A percentile compares a stretch with the other conserved stretches of the same genome.
Conservation (phyloP, 2,329 filamentous ascomycete species). For the Penicillium sp. region DNA sequence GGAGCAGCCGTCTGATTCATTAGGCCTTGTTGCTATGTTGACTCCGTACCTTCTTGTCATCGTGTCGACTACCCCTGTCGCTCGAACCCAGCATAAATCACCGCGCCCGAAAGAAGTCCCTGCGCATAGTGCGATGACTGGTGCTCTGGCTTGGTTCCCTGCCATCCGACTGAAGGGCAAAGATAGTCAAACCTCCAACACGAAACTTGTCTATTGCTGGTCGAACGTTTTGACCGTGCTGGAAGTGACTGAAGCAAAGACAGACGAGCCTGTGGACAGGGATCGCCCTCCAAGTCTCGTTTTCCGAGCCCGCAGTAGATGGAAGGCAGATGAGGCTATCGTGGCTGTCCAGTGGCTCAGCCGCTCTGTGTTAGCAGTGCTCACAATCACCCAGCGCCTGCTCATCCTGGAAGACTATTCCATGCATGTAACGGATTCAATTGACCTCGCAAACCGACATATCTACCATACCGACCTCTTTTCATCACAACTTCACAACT, state of each 20-base stretch:
- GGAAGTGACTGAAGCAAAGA: constrained; percentile 77
- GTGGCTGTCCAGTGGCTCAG: constrained; percentile 97
- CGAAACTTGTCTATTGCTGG: constrained; percentile 97
- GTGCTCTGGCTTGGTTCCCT: constrained; percentile 95
- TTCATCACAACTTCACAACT: constrained; percentile 78
- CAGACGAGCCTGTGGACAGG: constrained; percentile 64
- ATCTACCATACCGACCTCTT: constrained; percentile 93
- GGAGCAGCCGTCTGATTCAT: constrained; percentile 81
- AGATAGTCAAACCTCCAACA: constrained; percentile 69
- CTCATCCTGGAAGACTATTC: constrained; percentile 89
- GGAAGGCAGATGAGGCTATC: constrained; percentile 93
- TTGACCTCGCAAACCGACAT: constrained; percentile 88
- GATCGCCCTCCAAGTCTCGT: constrained; percentile 78
- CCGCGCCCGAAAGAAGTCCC: constrained; percentile 88
- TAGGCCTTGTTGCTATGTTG: constrained; percentile 92
- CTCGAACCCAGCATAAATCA: constrained; percentile 95
- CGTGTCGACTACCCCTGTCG: constrained; percentile 94
- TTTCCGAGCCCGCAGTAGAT: constrained; percentile 83
- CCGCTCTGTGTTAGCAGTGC: constrained; percentile 84
- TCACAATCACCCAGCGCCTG: constrained; percentile 92
- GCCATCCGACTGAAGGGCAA: constrained; percentile 87
- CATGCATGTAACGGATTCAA: constrained; percentile 91
- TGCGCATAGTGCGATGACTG: constrained; percentile 89
- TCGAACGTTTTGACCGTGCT: constrained; percentile 95
- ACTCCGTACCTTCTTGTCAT: constrained; percentile 96